Percentiles rank a stretch among this genome's conserved stretches.
Conservation (phyloP, 768 basidiomycete genomes). For the Russula emetica region DNA sequence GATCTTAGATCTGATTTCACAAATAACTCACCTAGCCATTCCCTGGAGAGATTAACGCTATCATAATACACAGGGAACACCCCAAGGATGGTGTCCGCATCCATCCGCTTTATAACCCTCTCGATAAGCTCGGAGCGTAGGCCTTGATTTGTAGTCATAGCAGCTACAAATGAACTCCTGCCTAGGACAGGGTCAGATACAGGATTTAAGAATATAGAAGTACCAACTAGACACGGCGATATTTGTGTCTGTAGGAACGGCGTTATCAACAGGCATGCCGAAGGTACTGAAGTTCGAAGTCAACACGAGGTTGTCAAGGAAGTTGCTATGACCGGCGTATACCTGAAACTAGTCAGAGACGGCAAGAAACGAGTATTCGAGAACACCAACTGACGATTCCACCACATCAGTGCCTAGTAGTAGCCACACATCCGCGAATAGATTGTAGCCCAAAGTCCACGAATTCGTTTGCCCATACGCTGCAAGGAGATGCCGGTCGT, state of each 20-base stretch:
- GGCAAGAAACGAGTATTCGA: not conserved
- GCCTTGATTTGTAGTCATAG: slow-evolving; percentile 4
- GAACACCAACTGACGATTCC: slow-evolving; percentile 25
- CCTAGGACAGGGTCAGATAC: slow-evolving; percentile 1
- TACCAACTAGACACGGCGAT: slow-evolving; percentile 1
- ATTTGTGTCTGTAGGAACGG: not conserved
- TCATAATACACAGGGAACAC: slow-evolving; percentile 15
- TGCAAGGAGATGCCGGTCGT: slow-evolving; percentile 7
- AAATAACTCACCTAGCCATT: slow-evolving; percentile 21
- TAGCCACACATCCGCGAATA: slow-evolving; percentile 53
- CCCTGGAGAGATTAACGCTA: not conserved
- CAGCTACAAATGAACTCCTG: not conserved
- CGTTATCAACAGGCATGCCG: too few species aligned
- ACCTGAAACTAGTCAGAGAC: not conserved
- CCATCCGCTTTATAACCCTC: too few species aligned
- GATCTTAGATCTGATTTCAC: too few species aligned
- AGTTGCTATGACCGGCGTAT: too few species aligned
- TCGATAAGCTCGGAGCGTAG: slow-evolving; percentile 10
- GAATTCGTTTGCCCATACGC: slow-evolving; percentile 30
- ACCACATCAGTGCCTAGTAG: slow-evolving; percentile 54
- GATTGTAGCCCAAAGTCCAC: slow-evolving; percentile 60
- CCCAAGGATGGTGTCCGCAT: too few species aligned
- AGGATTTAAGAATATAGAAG: not conserved
- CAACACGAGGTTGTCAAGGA: too few species aligned
- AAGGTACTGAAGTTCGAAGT: too few species aligned